phyloP scores from a whole-genome alignment of 805 yeast genomes.

The Spathaspora passalidarum region DNA sequence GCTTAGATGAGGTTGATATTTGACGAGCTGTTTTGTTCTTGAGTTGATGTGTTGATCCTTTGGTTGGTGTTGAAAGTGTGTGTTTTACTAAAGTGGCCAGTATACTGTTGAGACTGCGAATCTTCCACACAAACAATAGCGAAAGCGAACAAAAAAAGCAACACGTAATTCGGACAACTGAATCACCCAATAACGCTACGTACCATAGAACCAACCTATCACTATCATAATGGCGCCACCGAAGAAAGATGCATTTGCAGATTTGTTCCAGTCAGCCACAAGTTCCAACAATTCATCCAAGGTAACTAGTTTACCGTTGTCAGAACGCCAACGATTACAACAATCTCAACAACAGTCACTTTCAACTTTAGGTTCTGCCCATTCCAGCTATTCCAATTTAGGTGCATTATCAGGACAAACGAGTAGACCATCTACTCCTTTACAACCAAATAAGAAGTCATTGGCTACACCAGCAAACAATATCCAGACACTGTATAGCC shows the following conservation, averaged over 20 bases:
- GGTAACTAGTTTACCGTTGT: conserved; percentile 11
- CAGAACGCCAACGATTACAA: conserved; percentile 27
- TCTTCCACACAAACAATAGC: background rate
- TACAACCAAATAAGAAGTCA: background rate
- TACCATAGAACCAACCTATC: background rate
- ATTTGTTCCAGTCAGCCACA: conserved; percentile 33
- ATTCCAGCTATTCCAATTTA: conserved; percentile 29
- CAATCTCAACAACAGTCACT: conserved; percentile 10
- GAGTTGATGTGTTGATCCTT: no score
- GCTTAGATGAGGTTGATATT: background rate
- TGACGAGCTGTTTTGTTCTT: no score
- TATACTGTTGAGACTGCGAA: no score
- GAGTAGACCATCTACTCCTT: conserved; percentile 1
- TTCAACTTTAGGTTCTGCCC: conserved; percentile 36
- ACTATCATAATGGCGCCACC: conserved; percentile 30
- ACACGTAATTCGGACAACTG: background rate
- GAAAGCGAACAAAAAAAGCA: background rate
- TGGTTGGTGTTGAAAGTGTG: background rate
- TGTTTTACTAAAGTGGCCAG: background rate
- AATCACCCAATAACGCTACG: background rate
- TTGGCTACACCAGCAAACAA: background rate
- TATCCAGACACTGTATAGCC: background rate
- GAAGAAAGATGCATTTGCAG: conserved; percentile 45
- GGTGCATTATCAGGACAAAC: conserved; percentile 26
- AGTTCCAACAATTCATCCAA: conserved; percentile 12